A percentile compares a stretch with the other conserved stretches of the same genome.
These are phyloP conservation scores for Pichia rugopelliculosa DNA, from an alignment of 805 yeast genomes.

Conservation along the genomic window DNA sequence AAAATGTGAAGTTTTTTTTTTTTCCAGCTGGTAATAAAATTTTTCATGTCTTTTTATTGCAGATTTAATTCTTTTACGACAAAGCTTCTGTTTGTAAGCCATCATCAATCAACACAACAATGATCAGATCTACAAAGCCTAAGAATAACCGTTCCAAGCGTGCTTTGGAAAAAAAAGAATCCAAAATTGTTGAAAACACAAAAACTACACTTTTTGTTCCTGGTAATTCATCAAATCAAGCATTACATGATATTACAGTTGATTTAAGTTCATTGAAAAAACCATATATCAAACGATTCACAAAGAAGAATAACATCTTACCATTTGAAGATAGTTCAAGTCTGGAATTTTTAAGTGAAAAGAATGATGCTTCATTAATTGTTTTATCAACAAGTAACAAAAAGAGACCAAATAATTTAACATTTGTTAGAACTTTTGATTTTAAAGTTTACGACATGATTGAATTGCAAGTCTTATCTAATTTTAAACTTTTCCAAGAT, in stretches of 20 bases:
- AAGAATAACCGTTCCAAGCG: conserved; percentile 94
- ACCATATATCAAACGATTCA: conserved; percentile 81
- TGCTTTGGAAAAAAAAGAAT: conserved; percentile 81
- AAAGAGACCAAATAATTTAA: conserved; percentile 87
- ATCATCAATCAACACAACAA: conserved; percentile 4
- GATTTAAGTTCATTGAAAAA: conserved; percentile 87
- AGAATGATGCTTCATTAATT: conserved; percentile 82
- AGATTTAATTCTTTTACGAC: too few relatives aligned
- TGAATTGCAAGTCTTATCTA: conserved; percentile 67
- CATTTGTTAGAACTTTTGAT: conserved; percentile 85
- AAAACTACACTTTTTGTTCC: conserved; percentile 89
- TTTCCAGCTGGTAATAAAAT: not conserved
- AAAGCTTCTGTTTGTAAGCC: not conserved
- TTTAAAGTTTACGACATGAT: conserved; percentile 90
- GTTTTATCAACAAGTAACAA: conserved; percentile 77
- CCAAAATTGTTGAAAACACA: conserved; percentile 82
- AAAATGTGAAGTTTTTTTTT: not conserved
- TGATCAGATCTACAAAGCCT: conserved; percentile 60
- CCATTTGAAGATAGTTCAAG: conserved; percentile 89
- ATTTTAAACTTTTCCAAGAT: conserved; percentile 67
- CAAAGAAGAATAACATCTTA: conserved; percentile 78
- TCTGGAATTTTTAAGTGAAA: conserved; percentile 88
- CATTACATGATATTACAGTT: conserved; percentile 80
- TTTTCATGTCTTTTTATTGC: not conserved
- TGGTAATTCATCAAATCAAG: conserved; percentile 71